These are phyloP conservation scores for Trypanosoma platydactyli DNA, from an alignment of 208 protist genomes.

Conservation along the genomic window DNA sequence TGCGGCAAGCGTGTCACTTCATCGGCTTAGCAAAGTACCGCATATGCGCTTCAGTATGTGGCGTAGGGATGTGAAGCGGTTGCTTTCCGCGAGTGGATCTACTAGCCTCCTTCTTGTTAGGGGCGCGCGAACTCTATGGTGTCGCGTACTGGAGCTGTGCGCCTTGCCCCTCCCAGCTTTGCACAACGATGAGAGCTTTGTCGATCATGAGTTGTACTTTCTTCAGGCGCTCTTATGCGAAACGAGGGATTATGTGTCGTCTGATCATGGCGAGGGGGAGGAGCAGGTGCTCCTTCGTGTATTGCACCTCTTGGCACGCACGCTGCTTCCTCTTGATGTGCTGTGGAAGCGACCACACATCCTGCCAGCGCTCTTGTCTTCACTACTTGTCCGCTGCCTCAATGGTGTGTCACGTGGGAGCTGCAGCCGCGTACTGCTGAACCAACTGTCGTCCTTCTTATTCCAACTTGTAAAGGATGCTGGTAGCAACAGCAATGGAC, in stretches of 20 bases:
- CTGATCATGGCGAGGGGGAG: not conserved
- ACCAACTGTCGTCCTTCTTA: conserved; percentile 54
- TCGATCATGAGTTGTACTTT: conserved; percentile 29
- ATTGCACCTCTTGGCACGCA: conserved; percentile 33
- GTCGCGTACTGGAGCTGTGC: conserved; percentile 31
- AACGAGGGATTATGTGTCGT: not conserved
- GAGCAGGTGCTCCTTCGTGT: conserved; percentile 28
- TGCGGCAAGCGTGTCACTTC: conserved; percentile 17
- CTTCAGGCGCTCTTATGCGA: conserved; percentile 12
- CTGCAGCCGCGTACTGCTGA: conserved; percentile 42
- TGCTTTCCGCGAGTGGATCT: conserved; percentile 21
- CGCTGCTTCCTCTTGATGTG: conserved; percentile 35
- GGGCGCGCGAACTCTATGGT: conserved; percentile 15
- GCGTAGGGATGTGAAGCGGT: conserved; percentile 31
- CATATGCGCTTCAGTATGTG: conserved; percentile 32
- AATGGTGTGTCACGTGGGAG: conserved; percentile 35
- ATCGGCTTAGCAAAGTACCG: conserved; percentile 28
- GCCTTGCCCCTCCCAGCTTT: conserved; percentile 27
- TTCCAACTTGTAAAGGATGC: conserved; percentile 51
- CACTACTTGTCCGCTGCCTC: conserved; percentile 50
- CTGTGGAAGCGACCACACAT: conserved; percentile 56
- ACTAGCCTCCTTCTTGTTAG: not conserved
- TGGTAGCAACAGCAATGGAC: conserved; percentile 16
- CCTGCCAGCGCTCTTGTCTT: conserved; percentile 49
- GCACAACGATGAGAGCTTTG: conserved; percentile 26